A percentile compares a stretch with the other conserved stretches of the same genome.
These are phyloP conservation scores for Naganishia randhawae DNA, from an alignment of 768 basidiomycete species.

Conservation along the genomic window DNA sequence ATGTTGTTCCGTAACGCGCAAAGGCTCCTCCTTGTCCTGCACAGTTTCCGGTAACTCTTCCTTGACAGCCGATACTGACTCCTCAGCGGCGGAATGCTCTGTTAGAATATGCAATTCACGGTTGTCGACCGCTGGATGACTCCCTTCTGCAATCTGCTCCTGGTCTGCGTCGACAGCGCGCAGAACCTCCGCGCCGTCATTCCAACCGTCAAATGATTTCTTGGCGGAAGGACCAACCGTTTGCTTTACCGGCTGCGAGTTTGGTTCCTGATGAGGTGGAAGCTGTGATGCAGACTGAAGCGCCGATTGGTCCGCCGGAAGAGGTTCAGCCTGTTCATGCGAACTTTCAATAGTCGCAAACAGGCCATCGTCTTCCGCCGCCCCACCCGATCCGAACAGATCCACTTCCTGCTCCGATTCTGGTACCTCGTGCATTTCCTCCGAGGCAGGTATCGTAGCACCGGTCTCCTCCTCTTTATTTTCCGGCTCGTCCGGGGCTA, in stretches of 20 bases:
- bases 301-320: not conserved
- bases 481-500: not conserved
- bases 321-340: not conserved
- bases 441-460: not conserved
- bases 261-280: not conserved
- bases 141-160: not conserved
- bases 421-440: too few species aligned
- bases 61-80: not conserved
- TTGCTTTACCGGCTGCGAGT: not conserved
- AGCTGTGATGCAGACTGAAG: too few species aligned
- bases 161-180: too few species aligned
- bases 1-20: not conserved
- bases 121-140: not conserved
- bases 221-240: too few species aligned
- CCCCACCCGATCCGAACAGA: not conserved
- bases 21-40: not conserved
- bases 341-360: not conserved
- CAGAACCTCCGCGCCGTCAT: too few species aligned
- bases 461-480: not conserved
- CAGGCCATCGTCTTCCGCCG: not conserved
- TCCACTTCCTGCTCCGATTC: not conserved
- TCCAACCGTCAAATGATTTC: too few species aligned
- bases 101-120: not conserved
- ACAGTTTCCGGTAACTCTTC: not conserved
- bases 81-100: not conserved